Evolutionary conservation across 441 rosid genomes (phyloP).

Genomic region (Croton laevigatus): DNA sequence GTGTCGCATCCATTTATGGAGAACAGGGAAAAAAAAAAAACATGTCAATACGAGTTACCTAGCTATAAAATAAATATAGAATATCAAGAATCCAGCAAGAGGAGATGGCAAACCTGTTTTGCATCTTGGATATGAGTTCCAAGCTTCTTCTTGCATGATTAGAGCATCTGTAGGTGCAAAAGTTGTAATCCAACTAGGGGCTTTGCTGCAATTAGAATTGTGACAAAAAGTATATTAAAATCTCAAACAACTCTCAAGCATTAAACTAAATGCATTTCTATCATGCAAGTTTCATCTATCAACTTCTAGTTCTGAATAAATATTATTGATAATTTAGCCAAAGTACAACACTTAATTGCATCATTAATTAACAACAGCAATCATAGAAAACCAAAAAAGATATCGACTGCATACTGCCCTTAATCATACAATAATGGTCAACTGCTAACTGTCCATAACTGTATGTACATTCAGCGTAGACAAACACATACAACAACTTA

Average conservation of each 20-base stretch:
- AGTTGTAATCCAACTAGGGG: conserved; percentile 60
- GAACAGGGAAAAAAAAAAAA: conserved; percentile 19
- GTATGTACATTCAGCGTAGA: background rate
- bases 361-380: background rate
- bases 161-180: conserved; percentile 68
- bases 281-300: background rate
- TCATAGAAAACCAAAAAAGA: too few species aligned
- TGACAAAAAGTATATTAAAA: conserved; percentile 12
- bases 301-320: background rate
- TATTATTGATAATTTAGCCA: background rate
- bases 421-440: too few species aligned
- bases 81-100: conserved; percentile 3
- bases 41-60: conserved; percentile 23
- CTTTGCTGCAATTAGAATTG: conserved; percentile 48
- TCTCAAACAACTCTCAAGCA: too few species aligned
- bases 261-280: background rate
- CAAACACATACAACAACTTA: background rate
- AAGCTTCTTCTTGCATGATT: conserved; percentile 64
- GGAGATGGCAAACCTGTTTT: conserved; percentile 45
- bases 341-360: background rate
- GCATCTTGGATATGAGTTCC: conserved; percentile 74
- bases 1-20: conserved; percentile 22
- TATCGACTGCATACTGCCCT: too few species aligned
- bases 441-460: background rate
- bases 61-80: background rate